A percentile compares a stretch with the other conserved stretches of the same genome.
Evolutionary conservation across 176 grass and related monocot species (phyloP).

Genomic region (Avena sativa): DNA sequence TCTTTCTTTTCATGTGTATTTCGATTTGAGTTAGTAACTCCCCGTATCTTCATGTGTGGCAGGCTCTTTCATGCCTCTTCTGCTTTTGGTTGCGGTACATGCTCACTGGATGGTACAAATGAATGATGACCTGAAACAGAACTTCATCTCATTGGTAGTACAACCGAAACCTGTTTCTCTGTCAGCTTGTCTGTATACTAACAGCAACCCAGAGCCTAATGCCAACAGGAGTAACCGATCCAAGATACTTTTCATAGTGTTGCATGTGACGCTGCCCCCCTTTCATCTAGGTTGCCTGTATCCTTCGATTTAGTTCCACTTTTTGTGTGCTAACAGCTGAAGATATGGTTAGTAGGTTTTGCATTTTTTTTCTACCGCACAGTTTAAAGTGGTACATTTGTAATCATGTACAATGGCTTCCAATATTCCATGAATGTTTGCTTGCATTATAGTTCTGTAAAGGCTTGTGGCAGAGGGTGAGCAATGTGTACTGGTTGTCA

Average conservation of each 20-base stretch:
- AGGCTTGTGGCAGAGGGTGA: not conserved
- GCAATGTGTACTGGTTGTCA: not conserved
- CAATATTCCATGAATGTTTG: not conserved
- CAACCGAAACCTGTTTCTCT: not conserved
- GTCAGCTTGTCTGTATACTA: constrained; percentile 15
- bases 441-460: constrained; percentile 4
- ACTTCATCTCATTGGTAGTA: not conserved
- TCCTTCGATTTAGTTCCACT: not conserved
- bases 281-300: constrained; percentile 4
- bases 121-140: constrained; percentile 47
- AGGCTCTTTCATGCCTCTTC: constrained; percentile 86
- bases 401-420: not conserved
- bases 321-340: constrained; percentile 15
- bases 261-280: not conserved
- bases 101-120: constrained; percentile 99
- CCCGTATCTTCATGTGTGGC: constrained; percentile 41
- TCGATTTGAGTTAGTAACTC: not conserved
- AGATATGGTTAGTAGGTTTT: not conserved
- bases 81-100: constrained; percentile 91
- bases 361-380: not conserved
- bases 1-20: not conserved
- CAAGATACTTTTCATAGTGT: not conserved
- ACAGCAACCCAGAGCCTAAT: not conserved
- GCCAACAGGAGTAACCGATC: constrained; percentile 20
- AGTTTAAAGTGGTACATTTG: not conserved